Percentiles rank a stretch among this genome's conserved stretches.
These are phyloP conservation scores for Agarophyton chilense DNA, from an alignment of 23 red algal genomes.

Conservation along the genomic window DNA sequence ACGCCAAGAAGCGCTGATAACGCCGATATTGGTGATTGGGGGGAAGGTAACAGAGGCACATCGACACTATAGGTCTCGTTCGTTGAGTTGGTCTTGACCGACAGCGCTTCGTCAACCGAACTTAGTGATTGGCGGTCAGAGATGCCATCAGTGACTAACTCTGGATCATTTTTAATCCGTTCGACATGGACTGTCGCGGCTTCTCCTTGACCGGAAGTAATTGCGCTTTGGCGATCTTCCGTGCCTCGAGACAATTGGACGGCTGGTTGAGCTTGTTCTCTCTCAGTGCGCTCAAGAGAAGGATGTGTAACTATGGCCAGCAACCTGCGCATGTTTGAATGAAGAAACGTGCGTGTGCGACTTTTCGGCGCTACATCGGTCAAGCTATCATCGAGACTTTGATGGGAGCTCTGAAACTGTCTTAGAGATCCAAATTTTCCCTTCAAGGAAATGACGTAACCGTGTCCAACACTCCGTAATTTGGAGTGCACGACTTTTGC, in stretches of 20 bases:
- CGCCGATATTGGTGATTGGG: constrained; percentile 3
- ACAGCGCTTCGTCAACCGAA: background rate
- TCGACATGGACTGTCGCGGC: background rate
- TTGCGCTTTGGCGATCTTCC: background rate
- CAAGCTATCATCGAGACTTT: background rate
- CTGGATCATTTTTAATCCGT: background rate
- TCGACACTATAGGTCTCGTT: background rate
- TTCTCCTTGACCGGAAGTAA: background rate
- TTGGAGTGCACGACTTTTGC: constrained; percentile 15
- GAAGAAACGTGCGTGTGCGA: background rate
- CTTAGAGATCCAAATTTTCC: background rate
- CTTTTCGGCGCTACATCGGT: background rate
- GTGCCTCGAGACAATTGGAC: background rate
- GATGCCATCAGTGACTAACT: background rate
- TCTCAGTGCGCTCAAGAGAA: background rate
- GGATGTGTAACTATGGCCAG: background rate
- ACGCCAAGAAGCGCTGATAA: background rate
- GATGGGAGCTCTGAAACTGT: background rate
- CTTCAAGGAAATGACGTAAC: background rate
- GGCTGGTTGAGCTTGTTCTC: background rate
- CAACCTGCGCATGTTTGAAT: constrained; percentile 5
- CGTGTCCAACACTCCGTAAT: background rate
- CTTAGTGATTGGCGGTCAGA: background rate
- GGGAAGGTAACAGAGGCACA: background rate
- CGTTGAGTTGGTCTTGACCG: background rate